Percentiles rank a stretch among this genome's conserved stretches.
phyloP scores from a whole-genome alignment of 805 yeast species.

The Sugiyamaella chiloensis region DNA sequence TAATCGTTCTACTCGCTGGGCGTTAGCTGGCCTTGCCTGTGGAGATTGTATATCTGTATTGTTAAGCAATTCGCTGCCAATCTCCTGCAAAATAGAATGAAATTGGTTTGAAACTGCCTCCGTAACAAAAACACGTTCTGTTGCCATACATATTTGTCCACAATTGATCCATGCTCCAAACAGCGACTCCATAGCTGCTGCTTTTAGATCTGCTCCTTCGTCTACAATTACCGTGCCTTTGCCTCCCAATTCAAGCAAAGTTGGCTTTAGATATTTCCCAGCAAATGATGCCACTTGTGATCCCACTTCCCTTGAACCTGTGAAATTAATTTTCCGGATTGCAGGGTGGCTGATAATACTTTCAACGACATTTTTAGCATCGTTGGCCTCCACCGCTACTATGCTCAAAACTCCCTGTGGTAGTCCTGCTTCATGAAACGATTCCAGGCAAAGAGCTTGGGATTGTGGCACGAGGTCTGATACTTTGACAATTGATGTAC shows the following conservation, averaged over 20 bases:
- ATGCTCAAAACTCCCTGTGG: constrained; percentile 81
- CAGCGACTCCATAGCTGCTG: constrained; percentile 57
- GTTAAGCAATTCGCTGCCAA: neutral
- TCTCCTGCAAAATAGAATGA: constrained; percentile 45
- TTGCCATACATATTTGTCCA: constrained; percentile 87
- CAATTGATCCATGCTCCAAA: constrained; percentile 73
- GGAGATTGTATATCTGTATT: constrained; percentile 3
- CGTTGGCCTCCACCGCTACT: constrained; percentile 32
- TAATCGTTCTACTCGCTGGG: constrained; percentile 39
- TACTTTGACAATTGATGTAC: constrained; percentile 73
- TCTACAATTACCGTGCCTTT: constrained; percentile 78
- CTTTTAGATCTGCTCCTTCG: constrained; percentile 62
- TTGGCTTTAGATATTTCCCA: constrained; percentile 70
- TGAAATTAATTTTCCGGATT: constrained; percentile 77
- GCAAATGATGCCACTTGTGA: constrained; percentile 66
- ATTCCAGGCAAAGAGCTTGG: constrained; percentile 61
- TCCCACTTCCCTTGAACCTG: constrained; percentile 84
- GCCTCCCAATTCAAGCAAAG: constrained; percentile 84
- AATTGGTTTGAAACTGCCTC: constrained; percentile 64
- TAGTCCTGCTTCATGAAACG: constrained; percentile 69
- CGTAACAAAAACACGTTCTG: constrained; percentile 74
- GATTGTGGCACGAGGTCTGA: constrained; percentile 80
- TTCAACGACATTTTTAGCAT: constrained; percentile 60
- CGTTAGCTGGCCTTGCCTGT: constrained; percentile 17
- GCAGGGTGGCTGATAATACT: constrained; percentile 66